phyloP scores from a whole-genome alignment of 1,284 basidiomycete species.

The Ganoderma meredithae region DNA sequence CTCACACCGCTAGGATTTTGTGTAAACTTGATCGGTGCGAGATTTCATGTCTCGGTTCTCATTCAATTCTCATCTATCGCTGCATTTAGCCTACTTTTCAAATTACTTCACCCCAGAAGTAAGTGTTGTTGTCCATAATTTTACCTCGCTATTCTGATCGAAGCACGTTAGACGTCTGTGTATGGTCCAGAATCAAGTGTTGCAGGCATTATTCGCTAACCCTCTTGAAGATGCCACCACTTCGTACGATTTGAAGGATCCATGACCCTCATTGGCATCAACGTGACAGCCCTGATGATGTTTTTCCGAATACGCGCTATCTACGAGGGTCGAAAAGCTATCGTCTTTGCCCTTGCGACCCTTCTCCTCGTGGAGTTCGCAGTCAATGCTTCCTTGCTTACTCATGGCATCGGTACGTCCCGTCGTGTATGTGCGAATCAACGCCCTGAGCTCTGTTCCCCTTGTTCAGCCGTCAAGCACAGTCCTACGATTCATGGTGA shows the following conservation, averaged over 20 bases:
- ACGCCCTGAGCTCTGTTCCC: too few relatives aligned
- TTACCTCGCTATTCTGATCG: not conserved
- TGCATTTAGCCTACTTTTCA: slow-evolving; percentile 52
- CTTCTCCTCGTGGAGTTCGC: slow-evolving; percentile 51
- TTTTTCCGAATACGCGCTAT: slow-evolving; percentile 59
- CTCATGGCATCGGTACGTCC: slow-evolving; percentile 30
- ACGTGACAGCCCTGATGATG: slow-evolving; percentile 63
- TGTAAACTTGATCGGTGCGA: slow-evolving; percentile 54
- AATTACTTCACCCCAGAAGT: slow-evolving; percentile 51
- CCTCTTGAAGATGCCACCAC: slow-evolving; percentile 47
- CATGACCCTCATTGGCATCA: slow-evolving; percentile 57
- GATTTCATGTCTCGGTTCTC: not conserved
- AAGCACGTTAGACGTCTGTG: not conserved
- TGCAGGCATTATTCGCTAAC: not conserved
- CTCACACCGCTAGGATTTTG: slow-evolving; percentile 59
- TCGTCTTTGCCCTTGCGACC: slow-evolving; percentile 46
- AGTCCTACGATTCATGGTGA: not conserved
- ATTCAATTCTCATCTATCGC: not conserved
- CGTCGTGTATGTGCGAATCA: too few relatives aligned
- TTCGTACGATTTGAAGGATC: slow-evolving; percentile 60
- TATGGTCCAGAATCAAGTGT: not conserved
- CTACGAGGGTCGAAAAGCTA: slow-evolving; percentile 46
- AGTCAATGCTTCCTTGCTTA: slow-evolving; percentile 60
- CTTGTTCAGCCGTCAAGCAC: slow-evolving; percentile 5
- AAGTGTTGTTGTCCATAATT: slow-evolving; percentile 26